Conservation (phyloP, 805 yeast species). For the Candida vartiovaarae region DNA sequence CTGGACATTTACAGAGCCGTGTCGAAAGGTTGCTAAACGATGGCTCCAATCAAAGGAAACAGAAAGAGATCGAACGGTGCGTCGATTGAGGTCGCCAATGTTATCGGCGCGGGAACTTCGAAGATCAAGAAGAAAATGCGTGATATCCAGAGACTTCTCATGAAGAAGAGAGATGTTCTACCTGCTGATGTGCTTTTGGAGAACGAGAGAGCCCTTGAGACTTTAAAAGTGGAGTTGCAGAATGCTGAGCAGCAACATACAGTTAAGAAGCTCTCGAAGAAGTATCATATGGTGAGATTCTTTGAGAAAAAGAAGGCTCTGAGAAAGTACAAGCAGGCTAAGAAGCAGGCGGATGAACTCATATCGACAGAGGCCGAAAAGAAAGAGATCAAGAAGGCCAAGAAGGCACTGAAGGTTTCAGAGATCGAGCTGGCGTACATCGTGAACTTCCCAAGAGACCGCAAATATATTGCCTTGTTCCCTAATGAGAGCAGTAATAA, state of each 20-base stretch:
- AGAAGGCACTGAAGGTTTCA: conserved; percentile 45
- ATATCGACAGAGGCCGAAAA: conserved; percentile 30
- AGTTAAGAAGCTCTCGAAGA: conserved; percentile 50
- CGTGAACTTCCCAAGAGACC: conserved; percentile 67
- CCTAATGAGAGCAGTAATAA: conserved; percentile 39
- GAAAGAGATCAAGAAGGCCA: conserved; percentile 36
- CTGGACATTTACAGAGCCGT: no score
- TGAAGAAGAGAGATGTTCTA: conserved; percentile 43
- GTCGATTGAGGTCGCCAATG: conserved; percentile 23
- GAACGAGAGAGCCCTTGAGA: conserved; percentile 70
- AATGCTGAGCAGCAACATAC: conserved; percentile 37
- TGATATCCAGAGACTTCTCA: conserved; percentile 69
- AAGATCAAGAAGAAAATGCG: conserved; percentile 80
- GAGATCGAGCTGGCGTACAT: conserved; percentile 72
- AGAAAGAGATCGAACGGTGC: conserved; percentile 6
- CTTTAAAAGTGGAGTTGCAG: conserved; percentile 51
- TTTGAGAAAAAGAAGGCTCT: conserved; percentile 84
- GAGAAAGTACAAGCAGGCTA: conserved; percentile 51
- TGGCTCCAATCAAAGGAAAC: conserved; percentile 14
- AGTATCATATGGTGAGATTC: conserved; percentile 90
- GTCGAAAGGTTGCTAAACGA: background rate
- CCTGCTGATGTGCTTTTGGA: conserved; percentile 61
- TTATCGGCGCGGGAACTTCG: conserved; percentile 33
- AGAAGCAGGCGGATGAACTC: conserved; percentile 25
- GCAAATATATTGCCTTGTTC: conserved; percentile 74